These are phyloP conservation scores for Rhodotorula sp. DNA, from an alignment of 1,284 basidiomycete genomes.

Conservation along the genomic window DNA sequence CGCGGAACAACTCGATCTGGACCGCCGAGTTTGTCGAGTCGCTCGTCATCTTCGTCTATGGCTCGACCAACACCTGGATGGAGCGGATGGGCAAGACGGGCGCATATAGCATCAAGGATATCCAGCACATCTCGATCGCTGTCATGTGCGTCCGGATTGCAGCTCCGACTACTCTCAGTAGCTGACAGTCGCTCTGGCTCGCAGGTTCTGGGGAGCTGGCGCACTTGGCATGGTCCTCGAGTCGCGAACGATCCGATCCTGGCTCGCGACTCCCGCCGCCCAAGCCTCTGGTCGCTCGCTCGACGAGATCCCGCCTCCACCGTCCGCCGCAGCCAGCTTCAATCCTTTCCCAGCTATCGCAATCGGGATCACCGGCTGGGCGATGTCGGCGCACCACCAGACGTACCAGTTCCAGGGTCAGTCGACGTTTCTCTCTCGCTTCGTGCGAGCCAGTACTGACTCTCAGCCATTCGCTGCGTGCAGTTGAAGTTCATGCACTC, in stretches of 20 bases:
- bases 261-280: slow-evolving; percentile 42
- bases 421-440: slow-evolving; percentile 48
- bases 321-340: slow-evolving; percentile 74
- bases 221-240: slow-evolving; percentile 87
- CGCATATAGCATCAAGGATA: slow-evolving; percentile 83
- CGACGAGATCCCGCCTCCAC: slow-evolving; percentile 59
- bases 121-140: slow-evolving; percentile 93
- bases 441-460: slow-evolving; percentile 14
- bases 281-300: slow-evolving; percentile 22
- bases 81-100: slow-evolving; percentile 81
- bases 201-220: slow-evolving; percentile 96
- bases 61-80: slow-evolving; percentile 93
- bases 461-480: slow-evolving; percentile 45
- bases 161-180: too few species aligned
- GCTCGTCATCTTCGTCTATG: slow-evolving; percentile 81
- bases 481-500: slow-evolving; percentile 78
- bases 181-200: slow-evolving; percentile 11
- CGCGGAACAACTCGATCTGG: slow-evolving; percentile 48
- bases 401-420: slow-evolving; percentile 71
- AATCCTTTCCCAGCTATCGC: slow-evolving; percentile 73
- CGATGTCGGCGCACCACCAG: slow-evolving; percentile 94
- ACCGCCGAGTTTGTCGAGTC: slow-evolving; percentile 88
- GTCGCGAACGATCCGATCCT: slow-evolving; percentile 63
- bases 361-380: slow-evolving; percentile 46
- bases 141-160: slow-evolving; percentile 54